Base-by-base conservation (phyloP, 2,329 filamentous ascomycete genomes). In the Neonectria ditissima region DNA sequence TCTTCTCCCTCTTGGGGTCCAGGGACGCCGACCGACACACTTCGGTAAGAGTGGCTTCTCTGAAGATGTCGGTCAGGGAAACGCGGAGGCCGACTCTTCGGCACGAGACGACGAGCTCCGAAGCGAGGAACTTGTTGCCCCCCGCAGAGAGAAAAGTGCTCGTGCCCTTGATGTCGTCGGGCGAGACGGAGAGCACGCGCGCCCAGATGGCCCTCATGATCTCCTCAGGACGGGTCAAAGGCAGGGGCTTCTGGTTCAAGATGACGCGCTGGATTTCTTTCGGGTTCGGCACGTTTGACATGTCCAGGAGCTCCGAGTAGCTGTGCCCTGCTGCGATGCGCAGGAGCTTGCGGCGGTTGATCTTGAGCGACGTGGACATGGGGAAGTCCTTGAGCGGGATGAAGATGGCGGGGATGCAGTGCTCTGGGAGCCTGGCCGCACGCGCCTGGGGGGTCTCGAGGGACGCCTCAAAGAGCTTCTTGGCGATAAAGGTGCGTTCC, bases 141-240 rank as follows among this genome's bases (percentile, higher is more conserved):
- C 85, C 84, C 0, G 80, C 73, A 2, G 79, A 76, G 41, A 84
- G 69, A 65, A 87, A 87, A 9, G 77, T 80, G 43, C 83, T 81
- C 0, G 77, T 74, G 0, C 80, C 74, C 1, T 75, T 78, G 30
- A 87, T 83, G 3, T 74, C 74, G 1, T 71, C 69, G n/a, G 79
- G 76, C 1, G 80, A 74, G 0, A 82, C 65, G 0, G 73, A 74
- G 0, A 87, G 75, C 0, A 84, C 79, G 1, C 74, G 68, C 0
- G 84, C 80, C 84, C 85, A 86, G 60, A 86, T 76, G 3, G 73
- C 69, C 9, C 83, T 77, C 80, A 87, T 83, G 7, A 74, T 73
- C 64, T 83, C 80, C 69, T 86, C 84, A 1, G 79, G 77, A 5
- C 80, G 75, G 0, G 84, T 86, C 32, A 85, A 59, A 0, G 84